Base-by-base conservation (phyloP, 179 eudicot species). In the Camellia oleifera region DNA sequence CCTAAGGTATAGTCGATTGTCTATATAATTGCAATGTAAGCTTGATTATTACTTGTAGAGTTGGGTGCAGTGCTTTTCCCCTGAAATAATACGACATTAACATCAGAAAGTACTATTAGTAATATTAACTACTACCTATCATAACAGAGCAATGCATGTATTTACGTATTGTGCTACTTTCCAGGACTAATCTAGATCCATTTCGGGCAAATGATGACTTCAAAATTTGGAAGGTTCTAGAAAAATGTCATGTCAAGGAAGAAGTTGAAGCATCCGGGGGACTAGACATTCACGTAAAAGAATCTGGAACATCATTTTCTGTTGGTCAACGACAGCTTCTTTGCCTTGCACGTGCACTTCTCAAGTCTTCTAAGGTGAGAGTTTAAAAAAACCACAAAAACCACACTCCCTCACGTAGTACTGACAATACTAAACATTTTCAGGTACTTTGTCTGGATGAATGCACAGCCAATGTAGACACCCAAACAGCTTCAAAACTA, bases 341-440 rank as follows among this genome's bases (percentile, higher is more conserved):
- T 48, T 97, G 99, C 93, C 99, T 97, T 85, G 98, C 99, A 32
- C 97, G 99, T 46, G 95, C 98, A 44, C 84, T 97, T 83, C 96
- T 97, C 83, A 97, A 88, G 84, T 89, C 98, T 69, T 90, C 97
- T 53, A 91, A 89, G 98, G 98, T 94, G 77, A 45, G 78, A 45
- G 64, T 15, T 18, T 32, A 32, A 50, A 50, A 77, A 6, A 6
- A 23, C 10, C 23, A 44, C 66, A 69, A 42, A 2, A 0, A 12
- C 18, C 62, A 54, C 0, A 1, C 48, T 14, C 13, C 4, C 26
- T n/a, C 23, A 57, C 10, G 26, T 20, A 12, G 13, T 57, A 18
- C 56, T 60, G n/a, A 75, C 48, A 2, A 8, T 46, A 73, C n/a
- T 79, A 65, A 12, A 20, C 40, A 76, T 79, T 81, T 86, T 69